A percentile compares a stretch with the other conserved stretches of the same genome.
Evolutionary conservation across 108 stramenopile species (phyloP).

Genomic region (Epithemia pelagica): DNA sequence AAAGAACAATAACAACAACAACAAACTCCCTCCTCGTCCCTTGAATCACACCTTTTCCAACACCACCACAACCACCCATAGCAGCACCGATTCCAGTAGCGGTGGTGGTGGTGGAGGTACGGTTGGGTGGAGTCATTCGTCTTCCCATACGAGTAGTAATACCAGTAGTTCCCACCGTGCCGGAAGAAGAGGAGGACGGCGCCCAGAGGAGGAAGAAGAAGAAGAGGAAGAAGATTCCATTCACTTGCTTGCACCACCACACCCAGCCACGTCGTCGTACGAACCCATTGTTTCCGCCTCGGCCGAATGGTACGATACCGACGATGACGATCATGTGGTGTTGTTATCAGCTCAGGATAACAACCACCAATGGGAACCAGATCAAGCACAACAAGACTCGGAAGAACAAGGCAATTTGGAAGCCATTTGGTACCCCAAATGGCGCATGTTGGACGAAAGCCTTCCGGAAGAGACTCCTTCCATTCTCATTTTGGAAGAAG

Average conservation of each 20-base stretch:
- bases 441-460: neutral
- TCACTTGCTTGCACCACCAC: too few relatives aligned
- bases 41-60: neutral
- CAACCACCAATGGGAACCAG: neutral
- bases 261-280: neutral
- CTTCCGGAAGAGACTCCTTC: neutral
- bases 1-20: neutral
- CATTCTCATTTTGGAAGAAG: neutral
- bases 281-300: neutral
- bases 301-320: neutral
- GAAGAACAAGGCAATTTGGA: neutral
- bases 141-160: neutral
- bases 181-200: too few relatives aligned
- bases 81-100: too few relatives aligned
- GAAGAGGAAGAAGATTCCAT: too few relatives aligned
- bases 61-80: neutral
- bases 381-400: neutral
- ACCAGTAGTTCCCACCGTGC: neutral
- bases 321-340: neutral
- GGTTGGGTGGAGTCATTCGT: neutral
- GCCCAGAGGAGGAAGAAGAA: too few relatives aligned
- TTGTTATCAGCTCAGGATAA: neutral
- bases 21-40: neutral
- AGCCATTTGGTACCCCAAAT: neutral
- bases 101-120: too few relatives aligned